phyloP scores from a whole-genome alignment of 2,329 filamentous ascomycete genomes.

The Trematosphaeria pertusa region DNA sequence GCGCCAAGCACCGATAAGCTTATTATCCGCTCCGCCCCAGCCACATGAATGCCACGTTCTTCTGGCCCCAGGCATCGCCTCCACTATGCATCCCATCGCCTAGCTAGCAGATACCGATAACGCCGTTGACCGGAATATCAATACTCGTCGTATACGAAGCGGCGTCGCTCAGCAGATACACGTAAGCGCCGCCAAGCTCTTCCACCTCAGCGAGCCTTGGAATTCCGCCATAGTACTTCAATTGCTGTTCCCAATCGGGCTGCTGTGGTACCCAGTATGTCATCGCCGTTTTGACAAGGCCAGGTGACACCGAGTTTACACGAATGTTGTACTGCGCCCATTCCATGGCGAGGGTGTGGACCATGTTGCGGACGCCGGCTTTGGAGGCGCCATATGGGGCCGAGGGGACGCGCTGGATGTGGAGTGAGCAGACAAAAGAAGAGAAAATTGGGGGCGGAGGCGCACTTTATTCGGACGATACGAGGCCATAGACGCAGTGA shows the following conservation, averaged over 20 bases:
- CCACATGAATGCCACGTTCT: not conserved
- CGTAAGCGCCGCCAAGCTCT: slow-evolving; percentile 64
- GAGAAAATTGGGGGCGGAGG: not conserved
- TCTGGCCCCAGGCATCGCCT: not conserved
- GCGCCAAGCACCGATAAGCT: not conserved
- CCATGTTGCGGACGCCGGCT: slow-evolving; percentile 54
- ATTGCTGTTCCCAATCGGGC: slow-evolving; percentile 63
- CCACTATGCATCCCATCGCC: not conserved
- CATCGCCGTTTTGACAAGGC: slow-evolving; percentile 48
- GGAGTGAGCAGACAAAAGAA: not conserved
- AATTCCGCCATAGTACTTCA: slow-evolving; percentile 66
- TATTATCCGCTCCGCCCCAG: not conserved
- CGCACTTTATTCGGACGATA: slow-evolving; percentile 54
- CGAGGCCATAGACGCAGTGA: slow-evolving; percentile 57
- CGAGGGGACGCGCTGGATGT: slow-evolving; percentile 43
- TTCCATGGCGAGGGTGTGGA: slow-evolving; percentile 50
- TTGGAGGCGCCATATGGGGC: slow-evolving; percentile 55
- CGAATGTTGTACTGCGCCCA: slow-evolving; percentile 49
- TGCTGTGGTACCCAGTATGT: slow-evolving; percentile 57
- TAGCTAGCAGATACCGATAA: slow-evolving; percentile 37
- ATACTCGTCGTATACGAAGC: slow-evolving; percentile 60
- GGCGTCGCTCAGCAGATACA: slow-evolving; percentile 62
- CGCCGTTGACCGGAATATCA: slow-evolving; percentile 56
- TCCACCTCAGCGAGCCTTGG: slow-evolving; percentile 60
- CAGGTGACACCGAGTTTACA: slow-evolving; percentile 48